Evolutionary conservation across 352 stramenopile species (phyloP), one percentile per base, ranked within the genome.

Genomic region (Phytophthora palmivora): DNA sequence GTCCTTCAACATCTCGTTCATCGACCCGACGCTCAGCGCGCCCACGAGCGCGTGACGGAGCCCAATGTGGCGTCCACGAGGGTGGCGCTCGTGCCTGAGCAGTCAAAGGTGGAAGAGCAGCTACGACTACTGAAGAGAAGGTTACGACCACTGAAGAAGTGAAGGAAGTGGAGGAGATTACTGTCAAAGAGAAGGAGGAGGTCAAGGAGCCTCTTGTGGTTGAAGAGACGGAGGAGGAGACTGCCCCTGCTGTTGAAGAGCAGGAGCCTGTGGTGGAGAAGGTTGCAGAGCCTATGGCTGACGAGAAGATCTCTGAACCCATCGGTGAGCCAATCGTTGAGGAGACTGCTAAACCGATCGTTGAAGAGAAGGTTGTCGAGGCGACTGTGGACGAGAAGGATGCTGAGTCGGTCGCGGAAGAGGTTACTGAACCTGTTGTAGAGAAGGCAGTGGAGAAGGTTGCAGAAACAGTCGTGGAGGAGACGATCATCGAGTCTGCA

Each of bases 1-100:
- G 47, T 81, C 71, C 37, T 83, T 83, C 33, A 83, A 63, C 32
- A 83, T 83, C 32, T 83, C 74, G 51, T 83, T 83, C 54, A 83
- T 83, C 53, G 74, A 83, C 49, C 71, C 74, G 21, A 79, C 47
- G 12, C 53, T 76, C 43, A 77, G 67, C 33, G 72, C 72, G 15
- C 72, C 72, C 18, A 73, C 65, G 21, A 75, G 65, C 24, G 39
- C 39, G 64, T 58, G 15, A 79, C 67, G 21, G 71, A 76, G 63
- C 46, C 62, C 15, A 76, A 68, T 37, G 30, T 76, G 12, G 58
- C 62, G 41, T 79, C 71, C 8, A 59, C 36, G 1, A 45, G 33
- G 6, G 38, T 59, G 15, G 45, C 54, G 8, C 14, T 54, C 21
- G 52, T 55, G 0, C 4, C 21, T 3, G 49, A 63, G n/a, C 21